These are phyloP conservation scores for Saccharomycopsis lassenensis DNA, from an alignment of 805 yeast species.

Conservation along the genomic window DNA sequence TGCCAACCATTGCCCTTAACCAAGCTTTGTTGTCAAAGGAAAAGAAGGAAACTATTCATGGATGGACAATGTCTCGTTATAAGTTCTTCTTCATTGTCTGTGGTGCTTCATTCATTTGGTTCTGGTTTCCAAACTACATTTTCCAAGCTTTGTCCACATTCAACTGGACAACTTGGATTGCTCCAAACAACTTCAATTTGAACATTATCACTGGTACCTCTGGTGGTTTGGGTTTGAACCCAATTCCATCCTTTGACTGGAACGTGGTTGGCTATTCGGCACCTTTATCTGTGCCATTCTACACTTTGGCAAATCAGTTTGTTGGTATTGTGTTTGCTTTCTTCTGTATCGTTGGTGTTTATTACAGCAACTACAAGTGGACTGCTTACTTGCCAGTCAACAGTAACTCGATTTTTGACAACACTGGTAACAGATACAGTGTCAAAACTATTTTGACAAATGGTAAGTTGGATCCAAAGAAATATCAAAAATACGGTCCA, in stretches of 20 bases:
- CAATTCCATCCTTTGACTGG: conserved; percentile 45
- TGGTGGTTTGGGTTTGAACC: conserved; percentile 42
- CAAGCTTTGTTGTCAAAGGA: conserved; percentile 32
- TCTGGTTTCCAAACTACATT: conserved; percentile 37
- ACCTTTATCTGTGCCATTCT: conserved; percentile 36
- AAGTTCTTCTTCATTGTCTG: conserved; percentile 26
- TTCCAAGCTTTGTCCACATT: conserved; percentile 33
- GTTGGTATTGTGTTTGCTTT: conserved; percentile 27
- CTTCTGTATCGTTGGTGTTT: conserved; percentile 26
- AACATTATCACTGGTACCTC: conserved; percentile 37
- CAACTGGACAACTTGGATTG: conserved; percentile 52
- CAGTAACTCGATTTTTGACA: conserved; percentile 41
- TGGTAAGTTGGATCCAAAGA: conserved; percentile 33
- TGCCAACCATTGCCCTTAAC: conserved; percentile 39
- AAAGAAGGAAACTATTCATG: conserved; percentile 23
- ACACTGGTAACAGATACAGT: conserved; percentile 36
- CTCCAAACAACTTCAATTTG: conserved; percentile 37
- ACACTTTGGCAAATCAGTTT: conserved; percentile 24
- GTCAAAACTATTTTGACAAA: conserved; percentile 38
- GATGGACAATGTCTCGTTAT: conserved; percentile 26
- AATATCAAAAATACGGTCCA: conserved; percentile 47
- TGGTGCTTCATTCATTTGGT: conserved; percentile 28
- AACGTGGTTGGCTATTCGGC: conserved; percentile 26
- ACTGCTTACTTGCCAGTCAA: conserved; percentile 32
- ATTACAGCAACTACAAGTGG: conserved; percentile 33